Conservation (phyloP, 1,284 basidiomycete genomes). For the Neolentinus lepideus region DNA sequence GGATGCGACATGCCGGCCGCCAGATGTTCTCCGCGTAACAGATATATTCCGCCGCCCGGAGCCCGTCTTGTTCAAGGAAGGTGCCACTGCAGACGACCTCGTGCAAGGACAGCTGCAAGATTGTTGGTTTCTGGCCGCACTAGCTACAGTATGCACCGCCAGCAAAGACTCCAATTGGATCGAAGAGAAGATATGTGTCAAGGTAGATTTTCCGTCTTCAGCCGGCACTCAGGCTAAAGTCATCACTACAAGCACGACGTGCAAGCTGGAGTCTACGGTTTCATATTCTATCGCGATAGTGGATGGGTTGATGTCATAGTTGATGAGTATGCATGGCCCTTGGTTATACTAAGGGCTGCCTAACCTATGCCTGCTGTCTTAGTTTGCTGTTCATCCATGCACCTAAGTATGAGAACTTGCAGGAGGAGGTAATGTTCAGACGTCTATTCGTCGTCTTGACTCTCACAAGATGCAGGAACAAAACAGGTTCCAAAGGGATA, state of each 20-base stretch:
- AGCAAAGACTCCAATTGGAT: slow-evolving; percentile 24
- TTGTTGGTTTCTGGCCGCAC: slow-evolving; percentile 45
- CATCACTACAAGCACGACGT: slow-evolving; percentile 32
- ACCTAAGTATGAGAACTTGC: slow-evolving; percentile 43
- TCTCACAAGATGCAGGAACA: slow-evolving; percentile 24
- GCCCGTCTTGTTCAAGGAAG: slow-evolving; percentile 30
- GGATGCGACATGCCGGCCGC: not conserved
- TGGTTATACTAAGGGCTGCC: not conserved
- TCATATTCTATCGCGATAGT: slow-evolving; percentile 42
- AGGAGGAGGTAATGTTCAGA: slow-evolving; percentile 1
- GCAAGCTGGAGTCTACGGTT: slow-evolving; percentile 48
- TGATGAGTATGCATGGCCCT: slow-evolving; percentile 34
- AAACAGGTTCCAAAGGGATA: slow-evolving; percentile 39
- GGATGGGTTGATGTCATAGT: slow-evolving; percentile 28
- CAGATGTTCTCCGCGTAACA: not conserved
- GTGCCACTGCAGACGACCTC: slow-evolving; percentile 30
- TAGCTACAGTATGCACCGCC: slow-evolving; percentile 32
- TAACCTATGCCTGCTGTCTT: not conserved
- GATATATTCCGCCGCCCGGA: slow-evolving; percentile 24
- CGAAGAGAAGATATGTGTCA: slow-evolving; percentile 36
- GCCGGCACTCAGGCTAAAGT: not conserved
- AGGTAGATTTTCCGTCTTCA: slow-evolving; percentile 21
- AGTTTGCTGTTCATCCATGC: slow-evolving; percentile 36
- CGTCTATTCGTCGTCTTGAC: slow-evolving; percentile 1
- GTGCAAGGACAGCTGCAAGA: slow-evolving; percentile 36